Evolutionary conservation across 352 stramenopile species (phyloP).

Genomic region (Globisporangium paroecandrum): DNA sequence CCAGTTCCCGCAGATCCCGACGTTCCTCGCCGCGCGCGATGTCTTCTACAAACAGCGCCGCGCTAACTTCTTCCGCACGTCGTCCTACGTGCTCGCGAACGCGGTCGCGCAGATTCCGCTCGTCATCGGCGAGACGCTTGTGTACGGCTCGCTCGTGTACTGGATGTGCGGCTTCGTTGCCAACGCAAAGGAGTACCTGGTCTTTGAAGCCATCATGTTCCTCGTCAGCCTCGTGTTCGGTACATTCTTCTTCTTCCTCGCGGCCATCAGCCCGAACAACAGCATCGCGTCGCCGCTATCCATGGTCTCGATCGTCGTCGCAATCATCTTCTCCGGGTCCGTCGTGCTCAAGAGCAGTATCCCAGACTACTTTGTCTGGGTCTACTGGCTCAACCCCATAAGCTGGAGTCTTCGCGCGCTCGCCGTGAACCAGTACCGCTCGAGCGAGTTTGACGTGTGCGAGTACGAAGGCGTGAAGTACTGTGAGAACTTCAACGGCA

Average conservation of each 20-base stretch:
- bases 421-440: constrained; percentile 23
- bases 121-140: constrained; percentile 3
- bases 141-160: constrained; percentile 19
- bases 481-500: neutral
- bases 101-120: constrained; percentile 11
- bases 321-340: constrained; percentile 26
- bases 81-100: constrained; percentile 10
- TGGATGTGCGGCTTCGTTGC: constrained; percentile 20
- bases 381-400: constrained; percentile 35
- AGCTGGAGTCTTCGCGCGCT: constrained; percentile 20
- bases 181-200: neutral
- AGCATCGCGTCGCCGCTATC: constrained; percentile 14
- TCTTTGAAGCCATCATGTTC: constrained; percentile 21
- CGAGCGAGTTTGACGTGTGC: constrained; percentile 8
- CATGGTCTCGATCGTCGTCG: constrained; percentile 16
- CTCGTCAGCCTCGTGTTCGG: constrained; percentile 22
- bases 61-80: constrained; percentile 13
- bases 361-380: neutral
- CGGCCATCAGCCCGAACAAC: constrained; percentile 10
- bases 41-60: neutral
- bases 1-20: constrained; percentile 15
- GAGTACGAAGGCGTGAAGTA: constrained; percentile 18
- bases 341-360: constrained; percentile 15
- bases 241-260: constrained; percentile 22
- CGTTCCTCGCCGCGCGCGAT: constrained; percentile 11